These are phyloP conservation scores for Colletotrichum brevisporum DNA, from an alignment of 2,329 filamentous ascomycete genomes.

Conservation along the genomic window DNA sequence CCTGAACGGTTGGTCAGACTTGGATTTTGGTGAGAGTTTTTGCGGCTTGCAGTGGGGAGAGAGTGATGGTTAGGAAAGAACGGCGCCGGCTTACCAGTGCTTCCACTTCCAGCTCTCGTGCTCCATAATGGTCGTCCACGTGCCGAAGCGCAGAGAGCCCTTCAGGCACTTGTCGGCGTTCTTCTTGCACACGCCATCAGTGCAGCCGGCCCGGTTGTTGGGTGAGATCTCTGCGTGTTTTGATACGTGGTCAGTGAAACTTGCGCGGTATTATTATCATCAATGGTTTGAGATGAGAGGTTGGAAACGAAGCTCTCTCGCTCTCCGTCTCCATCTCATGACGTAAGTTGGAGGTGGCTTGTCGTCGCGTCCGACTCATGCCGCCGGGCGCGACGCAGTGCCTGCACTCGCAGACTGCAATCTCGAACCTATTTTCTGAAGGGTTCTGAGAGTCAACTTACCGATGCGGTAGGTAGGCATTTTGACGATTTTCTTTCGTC, in stretches of 20 bases:
- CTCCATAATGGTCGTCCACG: slow-evolving; percentile 74
- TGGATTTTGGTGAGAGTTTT: neutral
- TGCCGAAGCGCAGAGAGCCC: slow-evolving; percentile 83
- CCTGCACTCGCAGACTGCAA: neutral
- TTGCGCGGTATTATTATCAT: neutral
- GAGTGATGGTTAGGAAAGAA: neutral
- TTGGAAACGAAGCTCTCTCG: neutral
- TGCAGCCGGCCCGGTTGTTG: slow-evolving; percentile 81
- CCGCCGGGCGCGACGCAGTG: neutral
- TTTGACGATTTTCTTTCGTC: slow-evolving; percentile 35
- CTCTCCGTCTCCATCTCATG: slow-evolving; percentile 7
- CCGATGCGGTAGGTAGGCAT: slow-evolving; percentile 65
- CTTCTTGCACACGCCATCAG: slow-evolving; percentile 81
- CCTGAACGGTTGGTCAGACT: slow-evolving; percentile 63
- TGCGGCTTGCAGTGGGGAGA: no score
- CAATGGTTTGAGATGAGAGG: neutral
- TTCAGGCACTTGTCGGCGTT: slow-evolving; percentile 79
- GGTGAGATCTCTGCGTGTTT: slow-evolving; percentile 75
- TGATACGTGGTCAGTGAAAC: slow-evolving; percentile 22
- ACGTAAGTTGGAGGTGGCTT: slow-evolving; percentile 27
- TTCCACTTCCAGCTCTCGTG: slow-evolving; percentile 81
- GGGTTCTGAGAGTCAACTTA: slow-evolving; percentile 47
- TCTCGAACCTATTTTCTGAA: neutral
- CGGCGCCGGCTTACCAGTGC: slow-evolving; percentile 78
- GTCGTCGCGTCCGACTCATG: slow-evolving; percentile 23